phyloP scores from a whole-genome alignment of 2,329 filamentous ascomycete species.

The Aspergillus eucalypticola region DNA sequence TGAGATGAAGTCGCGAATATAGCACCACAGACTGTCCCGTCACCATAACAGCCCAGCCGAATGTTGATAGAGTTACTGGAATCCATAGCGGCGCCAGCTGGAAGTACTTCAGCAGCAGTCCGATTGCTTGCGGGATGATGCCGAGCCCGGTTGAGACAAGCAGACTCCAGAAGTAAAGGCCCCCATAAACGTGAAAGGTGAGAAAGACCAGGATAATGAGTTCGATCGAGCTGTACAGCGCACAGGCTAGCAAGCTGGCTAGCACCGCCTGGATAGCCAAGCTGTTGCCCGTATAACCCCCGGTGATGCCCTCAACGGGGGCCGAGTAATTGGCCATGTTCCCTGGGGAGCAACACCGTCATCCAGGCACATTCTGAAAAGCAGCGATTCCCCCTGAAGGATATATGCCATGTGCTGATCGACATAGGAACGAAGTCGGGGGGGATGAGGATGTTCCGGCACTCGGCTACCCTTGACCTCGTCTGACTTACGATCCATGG shows the following conservation, averaged over 20 bases:
- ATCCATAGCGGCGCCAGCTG: conserved; percentile 30
- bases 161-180: conserved; percentile 54
- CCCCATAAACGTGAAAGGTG: conserved; percentile 46
- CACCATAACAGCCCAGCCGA: conserved; percentile 61
- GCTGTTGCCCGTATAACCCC: conserved; percentile 33
- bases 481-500: neutral
- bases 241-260: conserved; percentile 46
- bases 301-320: conserved; percentile 33
- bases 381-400: neutral
- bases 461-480: neutral
- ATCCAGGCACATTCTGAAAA: neutral
- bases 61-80: conserved; percentile 41
- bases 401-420: neutral
- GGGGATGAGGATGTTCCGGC: neutral
- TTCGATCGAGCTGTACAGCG: conserved; percentile 52
- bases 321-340: conserved; percentile 9
- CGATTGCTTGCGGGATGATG: conserved; percentile 46
- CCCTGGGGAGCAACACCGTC: neutral
- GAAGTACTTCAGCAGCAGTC: conserved; percentile 50
- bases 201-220: conserved; percentile 49
- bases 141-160: conserved; percentile 46
- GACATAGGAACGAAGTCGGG: neutral
- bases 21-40: conserved; percentile 62
- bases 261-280: conserved; percentile 43
- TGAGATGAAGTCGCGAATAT: conserved; percentile 62